phyloP scores from a whole-genome alignment of 371 early-diverging fungal genomes.

The Mortierella sp. region DNA sequence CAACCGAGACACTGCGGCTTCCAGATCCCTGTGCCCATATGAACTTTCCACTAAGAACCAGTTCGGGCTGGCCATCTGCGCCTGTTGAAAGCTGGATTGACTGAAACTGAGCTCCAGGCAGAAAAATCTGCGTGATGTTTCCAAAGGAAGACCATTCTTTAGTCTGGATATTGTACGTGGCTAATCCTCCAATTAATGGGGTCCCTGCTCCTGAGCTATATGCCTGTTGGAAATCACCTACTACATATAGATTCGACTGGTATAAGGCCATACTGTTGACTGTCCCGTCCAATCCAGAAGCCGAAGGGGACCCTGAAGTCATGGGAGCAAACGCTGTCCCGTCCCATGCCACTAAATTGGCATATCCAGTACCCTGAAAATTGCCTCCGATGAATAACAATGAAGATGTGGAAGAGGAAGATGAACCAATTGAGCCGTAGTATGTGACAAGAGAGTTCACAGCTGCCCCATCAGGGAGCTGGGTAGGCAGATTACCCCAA shows the following conservation, averaged over 20 bases:
- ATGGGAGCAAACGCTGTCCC: constrained; percentile 24
- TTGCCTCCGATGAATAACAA: constrained; percentile 45
- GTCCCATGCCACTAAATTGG: constrained; percentile 49
- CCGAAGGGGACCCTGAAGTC: neutral
- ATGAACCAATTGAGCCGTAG: constrained; percentile 25
- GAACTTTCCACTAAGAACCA: constrained; percentile 31
- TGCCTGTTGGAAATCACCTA: constrained; percentile 26
- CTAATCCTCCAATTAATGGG: constrained; percentile 24
- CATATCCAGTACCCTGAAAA: constrained; percentile 30
- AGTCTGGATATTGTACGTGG: constrained; percentile 20
- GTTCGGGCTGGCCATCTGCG: constrained; percentile 24
- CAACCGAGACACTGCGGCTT: constrained; percentile 10
- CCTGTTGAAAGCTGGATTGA: constrained; percentile 27
- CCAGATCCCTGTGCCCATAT: neutral
- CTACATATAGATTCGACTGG: constrained; percentile 40
- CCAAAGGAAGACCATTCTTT: constrained; percentile 33
- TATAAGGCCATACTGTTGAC: constrained; percentile 34
- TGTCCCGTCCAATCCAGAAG: constrained; percentile 39
- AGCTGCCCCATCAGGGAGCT: constrained; percentile 58
- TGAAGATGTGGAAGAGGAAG: constrained; percentile 4
- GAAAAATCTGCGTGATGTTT: constrained; percentile 27
- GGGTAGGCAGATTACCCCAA: constrained; percentile 53
- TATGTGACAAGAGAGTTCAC: constrained; percentile 57
- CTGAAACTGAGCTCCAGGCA: constrained; percentile 22
- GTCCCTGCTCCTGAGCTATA: neutral